A percentile compares a stretch with the other conserved stretches of the same genome.
Evolutionary conservation across 2,329 filamentous ascomycete genomes (phyloP).

Genomic region (Cephalotrichum gorgonifer): DNA sequence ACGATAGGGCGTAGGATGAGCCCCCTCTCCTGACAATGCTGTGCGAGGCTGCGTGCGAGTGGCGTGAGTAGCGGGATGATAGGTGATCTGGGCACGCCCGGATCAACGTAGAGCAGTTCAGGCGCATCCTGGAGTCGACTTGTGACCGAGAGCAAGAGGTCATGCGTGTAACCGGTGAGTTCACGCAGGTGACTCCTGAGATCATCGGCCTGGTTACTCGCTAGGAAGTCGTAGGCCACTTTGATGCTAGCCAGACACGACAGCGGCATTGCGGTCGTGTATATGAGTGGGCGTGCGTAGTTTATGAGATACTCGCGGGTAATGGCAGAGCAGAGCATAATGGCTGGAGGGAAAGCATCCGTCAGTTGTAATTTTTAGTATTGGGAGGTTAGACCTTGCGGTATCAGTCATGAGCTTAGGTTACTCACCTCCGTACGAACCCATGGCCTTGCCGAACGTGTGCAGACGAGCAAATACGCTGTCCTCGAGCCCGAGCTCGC

Average conservation of each 20-base stretch:
- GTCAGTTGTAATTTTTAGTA: slow-evolving; percentile 5
- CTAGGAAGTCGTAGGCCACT: slow-evolving; percentile 47
- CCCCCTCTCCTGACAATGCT: slow-evolving; percentile 45
- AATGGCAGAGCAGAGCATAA: slow-evolving; percentile 50
- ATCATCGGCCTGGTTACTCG: slow-evolving; percentile 31
- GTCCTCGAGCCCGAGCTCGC: slow-evolving; percentile 41
- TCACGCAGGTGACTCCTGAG: slow-evolving; percentile 28
- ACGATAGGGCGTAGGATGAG: slow-evolving; percentile 57
- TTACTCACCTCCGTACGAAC: slow-evolving; percentile 56
- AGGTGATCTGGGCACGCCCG: slow-evolving; percentile 38
- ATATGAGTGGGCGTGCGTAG: slow-evolving; percentile 66
- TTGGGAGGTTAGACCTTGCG: too few species aligned
- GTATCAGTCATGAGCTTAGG: too few species aligned
- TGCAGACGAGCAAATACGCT: slow-evolving; percentile 48
- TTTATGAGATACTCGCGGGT: slow-evolving; percentile 60
- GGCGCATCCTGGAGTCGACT: background rate
- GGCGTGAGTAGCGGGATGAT: slow-evolving; percentile 55
- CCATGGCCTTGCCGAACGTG: slow-evolving; percentile 59
- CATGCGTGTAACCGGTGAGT: slow-evolving; percentile 33
- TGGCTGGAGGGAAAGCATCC: slow-evolving; percentile 19
- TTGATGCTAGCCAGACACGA: slow-evolving; percentile 49
- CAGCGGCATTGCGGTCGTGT: slow-evolving; percentile 59
- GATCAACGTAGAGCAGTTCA: slow-evolving; percentile 21
- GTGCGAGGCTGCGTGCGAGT: slow-evolving; percentile 46
- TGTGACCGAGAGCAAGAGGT: slow-evolving; percentile 27